Conservation (phyloP, 768 basidiomycete genomes). For the Tubosaeta sp. region DNA sequence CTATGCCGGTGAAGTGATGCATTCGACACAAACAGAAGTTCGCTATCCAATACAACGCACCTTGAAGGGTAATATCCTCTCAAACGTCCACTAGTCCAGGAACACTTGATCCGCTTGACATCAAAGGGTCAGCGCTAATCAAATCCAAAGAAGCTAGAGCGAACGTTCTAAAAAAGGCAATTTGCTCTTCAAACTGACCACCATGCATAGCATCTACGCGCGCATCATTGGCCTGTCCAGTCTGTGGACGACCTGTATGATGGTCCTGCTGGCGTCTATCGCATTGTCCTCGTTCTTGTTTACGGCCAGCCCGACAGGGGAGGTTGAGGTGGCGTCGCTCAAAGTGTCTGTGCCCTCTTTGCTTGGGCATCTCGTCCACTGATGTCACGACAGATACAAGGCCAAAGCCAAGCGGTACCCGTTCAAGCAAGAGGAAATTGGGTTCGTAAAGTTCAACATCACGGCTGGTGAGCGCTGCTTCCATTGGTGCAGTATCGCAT, state of each 20-base stretch:
- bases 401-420: conserved; percentile 51
- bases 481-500: conserved; percentile 29
- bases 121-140: no score
- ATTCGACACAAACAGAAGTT: no score
- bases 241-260: conserved; percentile 68
- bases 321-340: conserved; percentile 55
- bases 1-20: no score
- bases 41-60: no score
- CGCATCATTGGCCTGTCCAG: conserved; percentile 73
- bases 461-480: conserved; percentile 58
- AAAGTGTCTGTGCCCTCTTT: conserved; percentile 70
- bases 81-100: no score
- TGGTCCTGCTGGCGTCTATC: conserved; percentile 66
- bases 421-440: conserved; percentile 65
- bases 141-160: no score
- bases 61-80: no score
- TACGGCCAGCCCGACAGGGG: conserved; percentile 52
- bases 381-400: conserved; percentile 36
- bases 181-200: not conserved
- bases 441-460: conserved; percentile 78
- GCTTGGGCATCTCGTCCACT: no score
- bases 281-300: conserved; percentile 72
- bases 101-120: no score
- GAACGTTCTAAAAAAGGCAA: conserved; percentile 15
- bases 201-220: conserved; percentile 68